Evolutionary conservation across 768 basidiomycete species (phyloP), one percentile per base, ranked within the genome.

Genomic region (Termitomyces sp.): DNA sequence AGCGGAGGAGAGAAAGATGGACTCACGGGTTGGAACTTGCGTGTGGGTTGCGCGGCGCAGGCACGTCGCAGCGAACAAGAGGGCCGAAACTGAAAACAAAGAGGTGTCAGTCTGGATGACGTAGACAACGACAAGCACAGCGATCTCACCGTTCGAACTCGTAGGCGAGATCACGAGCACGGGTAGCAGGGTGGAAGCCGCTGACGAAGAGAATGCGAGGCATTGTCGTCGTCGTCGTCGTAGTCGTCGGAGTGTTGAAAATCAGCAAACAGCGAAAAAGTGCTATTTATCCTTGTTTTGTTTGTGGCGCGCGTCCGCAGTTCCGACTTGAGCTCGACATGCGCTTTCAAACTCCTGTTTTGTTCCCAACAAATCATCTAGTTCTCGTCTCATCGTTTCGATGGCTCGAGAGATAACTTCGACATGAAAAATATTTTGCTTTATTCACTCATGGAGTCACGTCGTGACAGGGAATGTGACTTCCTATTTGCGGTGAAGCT

Each of bases 201-300:
- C 87, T 90, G 49, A 94, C 92, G 67, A 92, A 94, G 62, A 94
- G 83, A 65, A 93, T 94, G 65, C 92, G 89, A 70, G 88, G 87
- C 89, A 90, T 88, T 45, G 59, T 64, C 36, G 60, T 87, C 46
- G 59, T 25, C 25, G 25, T 64, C 49, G 55, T 53, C 40, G 66
- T 53, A 60, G 67, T 65, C 64, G 57, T 48, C 25, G 25, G 50
- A 61, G 69, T 72, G 72, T 51, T 51, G 65, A 72, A 70, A 67
- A 45, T 49, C 45, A 11, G 50, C 32, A 52, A 59, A 61, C 49
- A 31, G 54, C 51, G 60, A 65, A 66, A 71, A 66, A 65, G 60
- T 55, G 25, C n/a, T 51, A 11, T 60, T 60, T 55, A 31, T 42
- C 11, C 17, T 46, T 69, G 63, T 79, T 79, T 75, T 67, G 8